These are phyloP conservation scores for Austropuccinia psidii DNA, from an alignment of 1,284 basidiomycete genomes.

Conservation along the genomic window DNA sequence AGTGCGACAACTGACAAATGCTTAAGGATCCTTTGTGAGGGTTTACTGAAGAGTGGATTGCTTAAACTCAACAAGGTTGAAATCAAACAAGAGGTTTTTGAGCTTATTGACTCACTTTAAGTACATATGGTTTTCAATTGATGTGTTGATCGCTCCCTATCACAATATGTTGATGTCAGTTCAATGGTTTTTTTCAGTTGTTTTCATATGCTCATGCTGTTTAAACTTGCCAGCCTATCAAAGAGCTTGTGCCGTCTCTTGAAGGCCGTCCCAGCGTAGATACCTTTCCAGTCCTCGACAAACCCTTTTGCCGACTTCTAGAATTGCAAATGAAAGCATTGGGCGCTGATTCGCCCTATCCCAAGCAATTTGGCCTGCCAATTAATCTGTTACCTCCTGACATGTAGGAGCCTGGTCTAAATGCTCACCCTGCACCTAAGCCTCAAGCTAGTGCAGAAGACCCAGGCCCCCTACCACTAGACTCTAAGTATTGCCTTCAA, in stretches of 20 bases:
- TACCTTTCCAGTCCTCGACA: conserved; percentile 55
- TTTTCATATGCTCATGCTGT: neutral
- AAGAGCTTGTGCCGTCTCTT: conserved; percentile 33
- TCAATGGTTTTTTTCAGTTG: neutral
- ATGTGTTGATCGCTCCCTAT: conserved; percentile 22
- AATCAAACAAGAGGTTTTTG: conserved; percentile 21
- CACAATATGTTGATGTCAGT: conserved; percentile 35
- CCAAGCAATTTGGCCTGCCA: conserved; percentile 61
- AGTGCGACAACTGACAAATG: conserved; percentile 39
- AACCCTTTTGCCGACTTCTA: conserved; percentile 56
- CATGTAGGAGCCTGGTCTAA: conserved; percentile 65
- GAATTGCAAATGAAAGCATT: conserved; percentile 53
- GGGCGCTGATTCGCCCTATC: conserved; percentile 51
- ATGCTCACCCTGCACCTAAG: conserved; percentile 54
- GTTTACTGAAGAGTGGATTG: conserved; percentile 39
- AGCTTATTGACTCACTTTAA: conserved; percentile 23
- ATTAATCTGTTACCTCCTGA: conserved; percentile 78
- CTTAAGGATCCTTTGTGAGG: conserved; percentile 43
- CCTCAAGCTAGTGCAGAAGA: conserved; percentile 63
- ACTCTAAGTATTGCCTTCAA: conserved; percentile 55
- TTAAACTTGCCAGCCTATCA: conserved; percentile 12
- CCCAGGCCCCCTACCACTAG: conserved; percentile 57
- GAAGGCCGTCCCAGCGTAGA: conserved; percentile 55
- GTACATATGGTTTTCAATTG: conserved; percentile 26
- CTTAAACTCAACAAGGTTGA: conserved; percentile 11